Percentiles rank a stretch among this genome's conserved stretches.
These are phyloP conservation scores for Crepidotus variabilis DNA, from an alignment of 768 basidiomycete genomes.

Conservation along the genomic window DNA sequence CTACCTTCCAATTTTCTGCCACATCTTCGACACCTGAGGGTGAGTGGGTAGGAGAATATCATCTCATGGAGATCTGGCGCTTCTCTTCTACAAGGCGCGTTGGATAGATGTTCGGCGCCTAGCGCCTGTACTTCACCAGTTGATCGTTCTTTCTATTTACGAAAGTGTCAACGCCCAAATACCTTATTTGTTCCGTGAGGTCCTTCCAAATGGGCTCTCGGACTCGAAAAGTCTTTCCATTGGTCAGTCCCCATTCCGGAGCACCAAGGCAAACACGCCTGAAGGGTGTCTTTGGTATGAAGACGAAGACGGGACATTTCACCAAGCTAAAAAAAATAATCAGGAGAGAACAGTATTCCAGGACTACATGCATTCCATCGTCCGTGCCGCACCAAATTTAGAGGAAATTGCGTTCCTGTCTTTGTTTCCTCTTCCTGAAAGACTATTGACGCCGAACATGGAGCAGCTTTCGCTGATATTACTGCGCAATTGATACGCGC, in stretches of 20 bases:
- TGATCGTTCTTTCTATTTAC: constrained; percentile 7
- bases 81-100: neutral
- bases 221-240: constrained; percentile 11
- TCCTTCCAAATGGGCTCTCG: constrained; percentile 13
- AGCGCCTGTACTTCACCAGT: constrained; percentile 6
- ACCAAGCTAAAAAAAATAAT: neutral
- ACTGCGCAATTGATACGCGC: neutral
- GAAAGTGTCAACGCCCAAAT: constrained; percentile 11
- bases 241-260: neutral
- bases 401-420: constrained; percentile 3
- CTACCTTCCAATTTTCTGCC: neutral
- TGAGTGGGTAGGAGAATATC: neutral
- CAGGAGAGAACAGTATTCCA: neutral
- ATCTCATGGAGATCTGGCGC: neutral
- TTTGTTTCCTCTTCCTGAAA: neutral
- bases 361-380: constrained; percentile 11
- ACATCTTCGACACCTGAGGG: constrained; percentile 6
- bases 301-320: constrained; percentile 7
- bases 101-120: constrained; percentile 8
- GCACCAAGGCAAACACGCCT: too few relatives aligned
- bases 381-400: neutral
- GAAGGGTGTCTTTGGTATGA: constrained; percentile 8
- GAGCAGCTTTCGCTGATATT: neutral
- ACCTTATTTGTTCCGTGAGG: constrained; percentile 14
- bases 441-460: neutral